phyloP scores from a whole-genome alignment of 1,284 basidiomycete species.

The Fistulinella staudtii region DNA sequence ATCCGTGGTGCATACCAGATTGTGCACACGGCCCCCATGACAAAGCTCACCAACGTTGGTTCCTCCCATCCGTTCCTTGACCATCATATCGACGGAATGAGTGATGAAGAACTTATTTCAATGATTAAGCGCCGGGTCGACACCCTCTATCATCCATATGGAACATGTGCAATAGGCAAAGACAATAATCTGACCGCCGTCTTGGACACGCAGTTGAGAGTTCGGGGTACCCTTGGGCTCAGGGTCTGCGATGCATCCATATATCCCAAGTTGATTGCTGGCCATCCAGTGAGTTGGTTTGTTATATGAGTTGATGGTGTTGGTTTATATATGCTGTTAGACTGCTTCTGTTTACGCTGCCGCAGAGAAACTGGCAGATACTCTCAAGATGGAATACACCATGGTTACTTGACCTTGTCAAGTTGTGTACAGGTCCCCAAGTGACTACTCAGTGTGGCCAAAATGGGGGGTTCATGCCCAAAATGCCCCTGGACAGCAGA shows the following conservation, averaged over 20 bases:
- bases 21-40: conserved; percentile 47
- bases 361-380: too few species aligned
- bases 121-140: conserved; percentile 48
- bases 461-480: too few species aligned
- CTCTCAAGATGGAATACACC: too few species aligned
- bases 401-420: too few species aligned
- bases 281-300: conserved; percentile 51
- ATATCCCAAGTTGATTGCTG: conserved; percentile 55
- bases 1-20: conserved; percentile 48
- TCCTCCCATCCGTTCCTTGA: conserved; percentile 42
- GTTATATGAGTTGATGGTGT: too few species aligned
- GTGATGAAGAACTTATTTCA: conserved; percentile 42
- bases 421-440: too few species aligned
- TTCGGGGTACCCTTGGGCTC: conserved; percentile 45
- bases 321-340: too few species aligned
- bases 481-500: too few species aligned
- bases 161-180: conserved; percentile 55
- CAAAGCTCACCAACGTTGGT: conserved; percentile 42
- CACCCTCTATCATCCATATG: conserved; percentile 57
- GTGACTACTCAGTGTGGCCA: too few species aligned
- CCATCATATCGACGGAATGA: conserved; percentile 37
- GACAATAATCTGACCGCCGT: conserved; percentile 37
- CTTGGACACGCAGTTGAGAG: conserved; percentile 45
- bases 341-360: too few species aligned
- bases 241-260: conserved; percentile 60